Percentiles rank a stretch among this genome's conserved stretches.
phyloP scores from a whole-genome alignment of 306 rosid species.

The Oxytropis ochrocephala region DNA sequence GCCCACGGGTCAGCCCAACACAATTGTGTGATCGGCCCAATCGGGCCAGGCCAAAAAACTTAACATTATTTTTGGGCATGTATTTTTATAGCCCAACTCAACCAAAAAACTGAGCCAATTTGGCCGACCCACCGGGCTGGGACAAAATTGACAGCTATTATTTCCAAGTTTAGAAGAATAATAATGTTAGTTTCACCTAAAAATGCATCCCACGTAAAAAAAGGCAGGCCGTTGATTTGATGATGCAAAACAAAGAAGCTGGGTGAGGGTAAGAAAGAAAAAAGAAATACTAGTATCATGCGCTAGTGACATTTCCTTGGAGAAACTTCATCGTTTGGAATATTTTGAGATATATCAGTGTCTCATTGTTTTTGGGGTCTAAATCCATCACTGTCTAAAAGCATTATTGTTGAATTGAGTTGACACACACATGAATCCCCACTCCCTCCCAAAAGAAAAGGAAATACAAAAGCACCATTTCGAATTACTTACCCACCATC shows the following conservation, averaged over 20 bases:
- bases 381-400: not conserved
- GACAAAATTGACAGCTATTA: too few relatives aligned
- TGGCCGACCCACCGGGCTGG: too few relatives aligned
- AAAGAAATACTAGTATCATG: not conserved
- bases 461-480: constrained; percentile 11
- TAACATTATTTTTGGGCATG: too few relatives aligned
- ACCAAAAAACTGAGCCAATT: too few relatives aligned
- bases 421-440: not conserved
- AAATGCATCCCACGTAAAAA: not conserved
- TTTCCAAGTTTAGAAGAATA: not conserved
- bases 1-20: too few relatives aligned
- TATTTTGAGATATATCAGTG: not conserved
- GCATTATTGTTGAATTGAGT: not conserved
- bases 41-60: too few relatives aligned
- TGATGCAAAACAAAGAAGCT: not conserved
- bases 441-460: constrained; percentile 4
- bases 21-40: too few relatives aligned
- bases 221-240: not conserved
- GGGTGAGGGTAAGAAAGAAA: not conserved
- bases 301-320: not conserved
- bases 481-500: constrained; percentile 11
- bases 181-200: not conserved
- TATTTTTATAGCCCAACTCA: too few relatives aligned
- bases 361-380: too few relatives aligned
- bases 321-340: not conserved